Percentiles rank a stretch among this genome's conserved stretches.
These are phyloP conservation scores for Eucalyptus pumila DNA, from an alignment of 345 rosid genomes.

Conservation along the genomic window DNA sequence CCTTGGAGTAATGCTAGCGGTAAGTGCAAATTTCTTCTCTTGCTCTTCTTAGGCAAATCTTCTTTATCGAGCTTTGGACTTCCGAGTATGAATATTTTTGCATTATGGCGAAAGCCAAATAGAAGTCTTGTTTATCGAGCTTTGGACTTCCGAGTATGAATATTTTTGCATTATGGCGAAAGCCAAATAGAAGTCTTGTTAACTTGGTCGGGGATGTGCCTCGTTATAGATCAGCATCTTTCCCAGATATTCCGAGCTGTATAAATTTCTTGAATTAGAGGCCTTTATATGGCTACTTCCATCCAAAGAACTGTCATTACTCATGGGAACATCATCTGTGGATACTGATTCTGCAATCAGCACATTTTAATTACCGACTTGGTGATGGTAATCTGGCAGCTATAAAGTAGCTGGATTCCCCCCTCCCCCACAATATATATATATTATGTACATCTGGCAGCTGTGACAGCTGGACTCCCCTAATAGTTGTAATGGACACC, in stretches of 20 bases:
- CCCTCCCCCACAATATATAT: background rate
- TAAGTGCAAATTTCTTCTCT: background rate
- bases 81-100: background rate
- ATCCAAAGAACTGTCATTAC: background rate
- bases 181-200: background rate
- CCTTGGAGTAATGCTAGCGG: constrained; percentile 61
- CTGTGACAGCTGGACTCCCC: background rate
- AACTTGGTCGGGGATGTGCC: background rate
- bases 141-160: background rate
- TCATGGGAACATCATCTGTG: background rate
- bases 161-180: background rate
- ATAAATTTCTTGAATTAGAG: background rate
- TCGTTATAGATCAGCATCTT: background rate
- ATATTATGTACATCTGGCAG: background rate
- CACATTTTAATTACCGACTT: background rate
- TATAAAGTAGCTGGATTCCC: background rate
- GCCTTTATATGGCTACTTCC: background rate
- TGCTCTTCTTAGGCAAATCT: background rate
- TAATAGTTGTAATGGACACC: background rate
- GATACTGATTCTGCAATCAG: background rate
- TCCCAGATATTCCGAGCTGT: background rate
- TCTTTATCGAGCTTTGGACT: background rate
- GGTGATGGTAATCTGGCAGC: background rate
- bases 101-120: background rate
- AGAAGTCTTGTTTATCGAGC: background rate